phyloP scores from a whole-genome alignment of 306 rosid genomes.

The Prunus armeniaca region DNA sequence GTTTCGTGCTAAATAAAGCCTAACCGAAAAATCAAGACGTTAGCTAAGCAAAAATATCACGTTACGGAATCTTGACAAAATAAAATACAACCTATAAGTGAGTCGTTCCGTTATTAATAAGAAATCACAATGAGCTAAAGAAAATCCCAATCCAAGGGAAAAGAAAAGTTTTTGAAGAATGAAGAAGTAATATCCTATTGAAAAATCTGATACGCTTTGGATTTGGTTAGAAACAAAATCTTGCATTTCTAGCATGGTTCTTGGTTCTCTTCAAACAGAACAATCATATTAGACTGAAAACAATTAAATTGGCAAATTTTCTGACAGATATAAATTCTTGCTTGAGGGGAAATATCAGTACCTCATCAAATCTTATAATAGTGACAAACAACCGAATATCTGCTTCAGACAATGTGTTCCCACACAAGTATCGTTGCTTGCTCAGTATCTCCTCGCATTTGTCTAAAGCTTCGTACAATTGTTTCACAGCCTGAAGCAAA shows the following conservation, averaged over 20 bases:
- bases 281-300: neutral
- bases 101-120: no score
- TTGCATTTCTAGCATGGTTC: neutral
- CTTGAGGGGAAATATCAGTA: conserved; percentile 20
- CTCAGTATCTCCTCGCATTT: conserved; percentile 73
- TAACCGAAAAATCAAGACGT: neutral
- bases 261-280: neutral
- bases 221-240: neutral
- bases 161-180: no score
- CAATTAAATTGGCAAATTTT: conserved; percentile 9
- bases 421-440: conserved; percentile 83
- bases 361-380: conserved; percentile 96
- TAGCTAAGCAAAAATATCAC: no score
- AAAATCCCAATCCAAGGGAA: no score
- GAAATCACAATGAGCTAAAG: no score
- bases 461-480: conserved; percentile 74
- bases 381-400: conserved; percentile 92
- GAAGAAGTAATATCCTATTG: neutral
- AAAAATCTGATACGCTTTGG: neutral
- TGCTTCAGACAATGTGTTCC: conserved; percentile 74
- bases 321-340: neutral
- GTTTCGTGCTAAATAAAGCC: neutral
- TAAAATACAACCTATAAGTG: no score
- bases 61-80: no score
- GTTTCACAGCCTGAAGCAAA: conserved; percentile 61